phyloP scores from a whole-genome alignment of 2,329 filamentous ascomycete genomes.

The Fusarium sp. region DNA sequence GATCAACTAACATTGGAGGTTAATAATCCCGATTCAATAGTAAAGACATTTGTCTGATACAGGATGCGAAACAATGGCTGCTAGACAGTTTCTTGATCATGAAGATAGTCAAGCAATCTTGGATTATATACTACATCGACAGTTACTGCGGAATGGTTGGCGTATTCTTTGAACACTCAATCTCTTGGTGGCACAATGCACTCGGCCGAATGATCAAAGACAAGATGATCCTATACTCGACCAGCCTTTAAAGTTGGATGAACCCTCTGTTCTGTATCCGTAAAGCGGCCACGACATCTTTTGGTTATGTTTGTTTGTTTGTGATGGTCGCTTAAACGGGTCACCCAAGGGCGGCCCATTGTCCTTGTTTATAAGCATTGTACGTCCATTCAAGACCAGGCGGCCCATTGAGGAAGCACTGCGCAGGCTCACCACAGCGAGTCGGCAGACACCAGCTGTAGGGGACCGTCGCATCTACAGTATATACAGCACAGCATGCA shows the following conservation, averaged over 20 bases:
- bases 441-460: conserved; percentile 34
- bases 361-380: conserved; percentile 36
- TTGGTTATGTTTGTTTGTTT: conserved; percentile 18
- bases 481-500: conserved; percentile 12
- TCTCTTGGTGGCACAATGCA: conserved; percentile 4
- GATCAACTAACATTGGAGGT: background rate
- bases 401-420: conserved; percentile 24
- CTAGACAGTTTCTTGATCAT: background rate
- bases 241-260: background rate
- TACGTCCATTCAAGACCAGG: conserved; percentile 24
- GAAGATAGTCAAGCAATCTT: conserved; percentile 12
- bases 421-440: conserved; percentile 40
- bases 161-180: conserved; percentile 10
- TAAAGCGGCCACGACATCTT: conserved; percentile 29
- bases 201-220: conserved; percentile 11
- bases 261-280: background rate
- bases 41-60: conserved; percentile 25
- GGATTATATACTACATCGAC: conserved; percentile 14
- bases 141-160: conserved; percentile 8
- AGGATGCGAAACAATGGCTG: conserved; percentile 15
- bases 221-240: background rate
- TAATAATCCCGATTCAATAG: conserved; percentile 3
- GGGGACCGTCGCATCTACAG: conserved; percentile 23
- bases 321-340: conserved; percentile 33
- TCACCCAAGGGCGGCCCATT: conserved; percentile 33